Evolutionary conservation across 2,329 filamentous ascomycete species (phyloP).

Genomic region (Trichoderma polysporum): DNA sequence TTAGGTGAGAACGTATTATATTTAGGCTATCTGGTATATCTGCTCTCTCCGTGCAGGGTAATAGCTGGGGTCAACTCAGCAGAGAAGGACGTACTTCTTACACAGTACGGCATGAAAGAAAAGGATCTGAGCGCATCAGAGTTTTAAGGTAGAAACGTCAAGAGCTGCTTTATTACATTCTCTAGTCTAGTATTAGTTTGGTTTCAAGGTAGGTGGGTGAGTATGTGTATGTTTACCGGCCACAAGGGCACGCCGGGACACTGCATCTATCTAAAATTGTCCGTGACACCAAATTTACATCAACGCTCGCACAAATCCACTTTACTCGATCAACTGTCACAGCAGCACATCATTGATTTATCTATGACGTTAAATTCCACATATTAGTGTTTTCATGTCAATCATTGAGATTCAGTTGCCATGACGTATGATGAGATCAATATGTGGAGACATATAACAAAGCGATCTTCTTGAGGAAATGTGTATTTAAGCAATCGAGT

Average conservation of each 20-base stretch:
- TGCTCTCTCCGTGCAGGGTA: not conserved
- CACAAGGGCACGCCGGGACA: not conserved
- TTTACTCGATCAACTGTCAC: not conserved
- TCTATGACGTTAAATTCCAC: constrained; percentile 8
- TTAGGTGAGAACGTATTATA: not conserved
- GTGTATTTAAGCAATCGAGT: not conserved
- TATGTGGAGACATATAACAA: not conserved
- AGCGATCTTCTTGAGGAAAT: not conserved
- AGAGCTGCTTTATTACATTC: not conserved
- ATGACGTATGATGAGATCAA: constrained; percentile 17
- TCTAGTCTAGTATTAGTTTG: not conserved
- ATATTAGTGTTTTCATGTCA: not conserved
- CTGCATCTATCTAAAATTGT: not conserved
- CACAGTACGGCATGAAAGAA: not conserved
- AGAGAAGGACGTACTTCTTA: not conserved
- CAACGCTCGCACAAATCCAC: not conserved
- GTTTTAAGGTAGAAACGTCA: not conserved
- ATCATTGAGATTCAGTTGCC: constrained; percentile 6
- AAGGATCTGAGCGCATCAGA: not conserved
- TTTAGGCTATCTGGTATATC: too few relatives aligned
- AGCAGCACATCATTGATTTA: not conserved
- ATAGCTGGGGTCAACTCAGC: not conserved
- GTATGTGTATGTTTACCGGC: not conserved
- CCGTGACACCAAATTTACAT: not conserved
- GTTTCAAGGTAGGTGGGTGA: not conserved